A percentile compares a stretch with the other conserved stretches of the same genome.
Conservation (phyloP, 2,329 filamentous ascomycete genomes). For the Colletotrichum truncatum region DNA sequence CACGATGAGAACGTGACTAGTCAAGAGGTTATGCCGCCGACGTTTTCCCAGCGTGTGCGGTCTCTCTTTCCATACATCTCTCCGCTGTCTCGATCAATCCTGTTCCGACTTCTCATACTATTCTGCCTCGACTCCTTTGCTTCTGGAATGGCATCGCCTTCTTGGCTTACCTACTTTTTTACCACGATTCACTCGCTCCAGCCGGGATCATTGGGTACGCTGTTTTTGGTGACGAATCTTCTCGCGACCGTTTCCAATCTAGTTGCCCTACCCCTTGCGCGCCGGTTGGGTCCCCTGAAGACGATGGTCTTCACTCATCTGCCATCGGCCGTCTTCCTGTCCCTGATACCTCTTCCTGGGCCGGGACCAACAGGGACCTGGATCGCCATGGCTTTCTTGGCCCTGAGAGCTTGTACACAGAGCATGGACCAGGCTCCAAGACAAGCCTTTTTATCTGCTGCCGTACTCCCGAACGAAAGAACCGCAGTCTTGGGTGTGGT, state of each 20-base stretch:
- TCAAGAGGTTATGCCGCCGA: background rate
- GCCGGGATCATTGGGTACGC: conserved; percentile 58
- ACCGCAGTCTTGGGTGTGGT: conserved; percentile 77
- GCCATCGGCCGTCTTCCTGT: conserved; percentile 72
- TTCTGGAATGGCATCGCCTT: conserved; percentile 72
- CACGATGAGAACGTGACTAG: conserved; percentile 1
- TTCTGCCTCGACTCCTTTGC: conserved; percentile 46
- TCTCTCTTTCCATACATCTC: conserved; percentile 26
- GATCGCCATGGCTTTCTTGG: conserved; percentile 66
- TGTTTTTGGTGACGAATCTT: conserved; percentile 64
- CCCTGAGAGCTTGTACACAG: conserved; percentile 69
- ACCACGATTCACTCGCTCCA: conserved; percentile 56
- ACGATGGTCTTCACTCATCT: conserved; percentile 82
- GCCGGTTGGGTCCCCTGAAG: conserved; percentile 70
- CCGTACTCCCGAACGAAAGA: conserved; percentile 70
- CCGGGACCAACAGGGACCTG: conserved; percentile 47
- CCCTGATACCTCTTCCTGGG: conserved; percentile 66
- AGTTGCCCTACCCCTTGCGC: conserved; percentile 62
- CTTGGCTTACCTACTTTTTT: conserved; percentile 69
- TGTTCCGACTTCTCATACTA: conserved; percentile 25
- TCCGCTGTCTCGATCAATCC: conserved; percentile 22
- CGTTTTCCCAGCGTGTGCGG: conserved; percentile 8
- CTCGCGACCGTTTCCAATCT: conserved; percentile 62
- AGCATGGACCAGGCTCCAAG: conserved; percentile 79
- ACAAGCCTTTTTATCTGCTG: conserved; percentile 73